These are phyloP conservation scores for Erysiphe pulchra DNA, from an alignment of 2,329 filamentous ascomycete genomes.

Conservation along the genomic window DNA sequence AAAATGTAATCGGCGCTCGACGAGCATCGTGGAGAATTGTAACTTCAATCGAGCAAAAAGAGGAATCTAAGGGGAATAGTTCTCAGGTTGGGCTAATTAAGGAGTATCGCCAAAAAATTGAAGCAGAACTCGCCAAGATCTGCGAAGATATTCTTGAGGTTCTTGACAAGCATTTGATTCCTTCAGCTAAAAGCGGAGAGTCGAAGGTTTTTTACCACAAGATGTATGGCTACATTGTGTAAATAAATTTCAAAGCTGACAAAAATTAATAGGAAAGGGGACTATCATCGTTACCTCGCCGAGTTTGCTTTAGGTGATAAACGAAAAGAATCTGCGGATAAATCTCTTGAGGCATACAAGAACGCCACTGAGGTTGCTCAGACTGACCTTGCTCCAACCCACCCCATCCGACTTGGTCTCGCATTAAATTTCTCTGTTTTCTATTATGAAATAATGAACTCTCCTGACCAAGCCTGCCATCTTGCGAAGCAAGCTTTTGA, in stretches of 20 bases:
- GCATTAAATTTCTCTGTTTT: constrained; percentile 95
- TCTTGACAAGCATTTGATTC: constrained; percentile 80
- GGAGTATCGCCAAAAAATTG: constrained; percentile 97
- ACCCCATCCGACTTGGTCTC: constrained; percentile 79
- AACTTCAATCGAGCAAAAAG: constrained; percentile 97
- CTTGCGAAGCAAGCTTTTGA: constrained; percentile 90
- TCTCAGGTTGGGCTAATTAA: constrained; percentile 78
- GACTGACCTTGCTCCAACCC: constrained; percentile 70
- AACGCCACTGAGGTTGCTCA: constrained; percentile 71
- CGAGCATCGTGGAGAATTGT: constrained; percentile 97
- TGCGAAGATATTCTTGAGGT: constrained; percentile 94
- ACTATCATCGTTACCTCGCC: constrained; percentile 96
- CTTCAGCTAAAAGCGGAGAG: constrained; percentile 81
- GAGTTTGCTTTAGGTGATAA: constrained; percentile 88
- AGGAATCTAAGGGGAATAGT: constrained; percentile 95
- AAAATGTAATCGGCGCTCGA: constrained; percentile 93
- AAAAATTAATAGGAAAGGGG: constrained; percentile 62
- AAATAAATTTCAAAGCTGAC: constrained; percentile 3
- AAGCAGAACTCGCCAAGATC: constrained; percentile 88
- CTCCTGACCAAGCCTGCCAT: constrained; percentile 92
- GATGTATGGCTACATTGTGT: constrained; percentile 36
- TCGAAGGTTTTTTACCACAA: constrained; percentile 99
- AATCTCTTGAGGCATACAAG: constrained; percentile 95
- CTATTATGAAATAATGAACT: constrained; percentile 99
- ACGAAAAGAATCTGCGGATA: constrained; percentile 82